Base-by-base conservation (phyloP, 2,329 filamentous ascomycete genomes). In the Xylariaceae sp. region DNA sequence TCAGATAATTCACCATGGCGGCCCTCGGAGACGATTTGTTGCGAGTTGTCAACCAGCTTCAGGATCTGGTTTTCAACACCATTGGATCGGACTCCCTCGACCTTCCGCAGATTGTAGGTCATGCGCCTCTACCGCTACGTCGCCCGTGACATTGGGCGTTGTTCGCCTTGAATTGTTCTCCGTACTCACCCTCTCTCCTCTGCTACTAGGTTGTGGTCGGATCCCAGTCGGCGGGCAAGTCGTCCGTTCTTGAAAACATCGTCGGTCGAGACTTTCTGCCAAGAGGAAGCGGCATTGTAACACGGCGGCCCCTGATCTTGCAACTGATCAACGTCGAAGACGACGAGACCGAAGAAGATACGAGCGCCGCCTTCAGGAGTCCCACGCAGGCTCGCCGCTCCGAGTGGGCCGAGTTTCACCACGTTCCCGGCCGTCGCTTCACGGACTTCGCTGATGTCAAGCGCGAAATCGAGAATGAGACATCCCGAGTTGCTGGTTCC, bases 41-140 rank as follows among this genome's bases (percentile, higher is more conserved):
- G 74, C 86, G 85, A 69, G 95, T 92, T 66, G 94, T 99, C 79
- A 99, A 99, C 82, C 96, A 96, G 82, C 83, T 99, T 72, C 94
- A 99, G 77, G 94, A 97, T 77, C 79, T 99, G 72, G 94, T 99
- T 72, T 99, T 99, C 82, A 99, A 99, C 79, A 99, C 94, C 68
- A 99, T 99, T 76, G 94, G 94, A 77, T 97, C 92, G 80, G 94
- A 99, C 76, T 97, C 93, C 56, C 84, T 99, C 62, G 94, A 99
- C 77, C 81, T 99, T 59, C 94, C 94, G 60, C 94, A 99, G 79
- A 99, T 99, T 82, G 94, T 97, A 87, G 73, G 86, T 79, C 60
- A 62, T 58, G 56, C 59, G 56, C 63, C 59, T 53, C 51, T 51
- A 45, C 55, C 63, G 58, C 66, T 63, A 35, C 56, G 13, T 52